Conservation (phyloP, 306 rosid species). For the Vicia villosa region DNA sequence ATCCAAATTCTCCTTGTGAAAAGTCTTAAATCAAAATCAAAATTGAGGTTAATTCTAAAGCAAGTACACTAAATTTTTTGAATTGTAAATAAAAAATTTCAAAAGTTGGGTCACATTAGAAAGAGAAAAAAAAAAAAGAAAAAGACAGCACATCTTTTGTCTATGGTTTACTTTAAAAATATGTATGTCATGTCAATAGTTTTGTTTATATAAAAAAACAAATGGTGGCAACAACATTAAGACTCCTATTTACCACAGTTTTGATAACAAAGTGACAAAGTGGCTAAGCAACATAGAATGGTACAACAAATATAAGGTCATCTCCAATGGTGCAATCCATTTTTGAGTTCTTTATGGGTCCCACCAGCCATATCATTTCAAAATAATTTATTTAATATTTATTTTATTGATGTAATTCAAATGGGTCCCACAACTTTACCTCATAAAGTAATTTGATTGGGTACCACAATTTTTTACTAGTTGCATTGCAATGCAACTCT, state of each 20-base stretch:
- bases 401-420: too few species aligned
- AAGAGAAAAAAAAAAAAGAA: constrained; percentile 12
- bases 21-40: not conserved
- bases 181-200: constrained; percentile 3
- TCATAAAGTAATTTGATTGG: too few species aligned
- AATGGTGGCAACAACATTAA: not conserved
- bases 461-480: too few species aligned
- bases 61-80: not conserved
- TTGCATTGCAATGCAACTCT: too few species aligned
- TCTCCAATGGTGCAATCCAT: too few species aligned
- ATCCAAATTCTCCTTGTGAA: not conserved
- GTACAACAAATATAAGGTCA: constrained; percentile 38
- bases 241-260: not conserved
- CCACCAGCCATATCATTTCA: too few species aligned
- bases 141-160: constrained; percentile 26
- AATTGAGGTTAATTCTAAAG: not conserved
- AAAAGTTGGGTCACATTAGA: constrained; percentile 11
- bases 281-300: constrained; percentile 31
- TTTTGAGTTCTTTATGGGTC: too few species aligned
- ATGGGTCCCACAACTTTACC: too few species aligned
- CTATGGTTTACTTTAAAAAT: not conserved
- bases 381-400: too few species aligned
- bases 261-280: constrained; percentile 13
- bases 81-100: constrained; percentile 6
- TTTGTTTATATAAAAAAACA: not conserved